Conservation (phyloP, 371 early-diverging fungal genomes). For the Dinochytrium kinnereticum region DNA sequence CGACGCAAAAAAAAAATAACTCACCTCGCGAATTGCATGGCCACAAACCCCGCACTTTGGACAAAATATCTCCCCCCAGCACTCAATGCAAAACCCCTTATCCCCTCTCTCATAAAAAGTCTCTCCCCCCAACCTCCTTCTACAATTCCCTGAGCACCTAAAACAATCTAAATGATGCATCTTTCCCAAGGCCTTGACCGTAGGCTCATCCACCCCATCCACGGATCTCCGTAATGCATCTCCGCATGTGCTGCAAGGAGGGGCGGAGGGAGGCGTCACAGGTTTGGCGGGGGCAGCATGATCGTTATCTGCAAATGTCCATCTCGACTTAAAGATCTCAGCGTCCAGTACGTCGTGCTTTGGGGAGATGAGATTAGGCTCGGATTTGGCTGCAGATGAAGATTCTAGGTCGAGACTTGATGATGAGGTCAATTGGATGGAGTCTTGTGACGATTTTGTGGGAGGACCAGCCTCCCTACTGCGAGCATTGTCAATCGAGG, state of each 20-base stretch:
- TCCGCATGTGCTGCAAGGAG: neutral
- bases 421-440: no score
- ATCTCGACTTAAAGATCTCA: neutral
- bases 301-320: neutral
- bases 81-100: neutral
- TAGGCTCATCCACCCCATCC: neutral
- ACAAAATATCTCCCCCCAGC: slow-evolving; percentile 3
- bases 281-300: neutral
- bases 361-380: neutral
- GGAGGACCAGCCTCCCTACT: no score
- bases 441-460: no score
- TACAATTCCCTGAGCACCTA: neutral
- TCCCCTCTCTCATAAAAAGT: neutral
- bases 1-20: no score
- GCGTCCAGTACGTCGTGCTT: neutral
- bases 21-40: neutral
- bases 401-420: neutral
- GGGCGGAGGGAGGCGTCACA: neutral
- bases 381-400: neutral
- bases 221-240: neutral
- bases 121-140: neutral
- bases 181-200: neutral
- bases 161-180: neutral
- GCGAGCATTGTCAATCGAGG: no score
- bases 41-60: neutral